phyloP scores from a whole-genome alignment of 345 rosid genomes.

The Pistacia vera region DNA sequence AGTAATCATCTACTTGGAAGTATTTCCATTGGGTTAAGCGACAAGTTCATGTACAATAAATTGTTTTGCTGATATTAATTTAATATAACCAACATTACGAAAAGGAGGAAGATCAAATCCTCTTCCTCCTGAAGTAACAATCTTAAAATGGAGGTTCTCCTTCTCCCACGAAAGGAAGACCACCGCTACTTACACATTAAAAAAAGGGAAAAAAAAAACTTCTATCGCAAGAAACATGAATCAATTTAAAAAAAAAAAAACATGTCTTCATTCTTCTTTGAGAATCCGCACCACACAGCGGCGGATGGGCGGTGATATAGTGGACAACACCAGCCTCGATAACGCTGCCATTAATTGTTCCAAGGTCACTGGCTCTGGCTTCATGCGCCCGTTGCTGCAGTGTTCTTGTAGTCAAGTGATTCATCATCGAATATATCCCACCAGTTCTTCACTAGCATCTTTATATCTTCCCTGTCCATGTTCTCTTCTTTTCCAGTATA shows the following conservation, averaged over 20 bases:
- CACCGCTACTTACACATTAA: no score
- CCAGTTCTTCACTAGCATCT: slow-evolving; percentile 48
- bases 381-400: background rate
- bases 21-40: no score
- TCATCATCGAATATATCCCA: slow-evolving; percentile 52
- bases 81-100: background rate
- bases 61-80: background rate
- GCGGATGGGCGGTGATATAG: slow-evolving; percentile 44
- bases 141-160: background rate
- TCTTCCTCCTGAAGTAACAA: background rate
- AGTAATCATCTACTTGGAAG: no score
- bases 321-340: slow-evolving; percentile 36
- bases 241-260: background rate
- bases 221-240: background rate
- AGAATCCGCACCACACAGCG: slow-evolving; percentile 26
- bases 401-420: slow-evolving; percentile 39
- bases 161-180: background rate
- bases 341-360: slow-evolving; percentile 35
- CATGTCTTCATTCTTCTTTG: background rate
- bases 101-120: background rate
- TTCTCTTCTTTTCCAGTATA: slow-evolving; percentile 51
- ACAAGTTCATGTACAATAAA: background rate
- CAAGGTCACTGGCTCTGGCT: slow-evolving; percentile 9
- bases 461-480: slow-evolving; percentile 56
- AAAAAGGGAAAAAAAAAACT: background rate